Conservation (phyloP, 2,329 filamentous ascomycete species). For the Lachnellula subtilissima region DNA sequence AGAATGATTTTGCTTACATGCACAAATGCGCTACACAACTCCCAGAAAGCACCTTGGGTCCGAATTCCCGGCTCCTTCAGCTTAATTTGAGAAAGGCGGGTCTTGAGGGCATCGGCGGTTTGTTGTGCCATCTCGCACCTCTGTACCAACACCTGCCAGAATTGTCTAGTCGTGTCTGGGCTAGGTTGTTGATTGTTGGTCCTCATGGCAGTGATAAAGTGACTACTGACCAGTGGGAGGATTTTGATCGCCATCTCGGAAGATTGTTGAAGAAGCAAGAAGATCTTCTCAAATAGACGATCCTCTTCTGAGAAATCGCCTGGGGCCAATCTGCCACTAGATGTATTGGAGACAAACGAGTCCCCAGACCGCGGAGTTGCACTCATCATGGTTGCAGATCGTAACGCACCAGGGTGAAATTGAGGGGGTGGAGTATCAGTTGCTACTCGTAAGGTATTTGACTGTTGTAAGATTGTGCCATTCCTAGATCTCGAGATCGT, state of each 20-base stretch:
- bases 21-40: slow-evolving; percentile 70
- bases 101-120: slow-evolving; percentile 68
- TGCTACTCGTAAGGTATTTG: slow-evolving; percentile 44
- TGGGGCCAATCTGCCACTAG: slow-evolving; percentile 29
- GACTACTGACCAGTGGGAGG: slow-evolving; percentile 63
- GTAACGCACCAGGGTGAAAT: slow-evolving; percentile 45
- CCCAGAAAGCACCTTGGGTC: slow-evolving; percentile 57
- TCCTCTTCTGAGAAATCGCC: slow-evolving; percentile 71
- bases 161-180: slow-evolving; percentile 54
- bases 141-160: slow-evolving; percentile 67
- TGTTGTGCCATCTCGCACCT: slow-evolving; percentile 68
- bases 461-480: slow-evolving; percentile 30
- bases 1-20: slow-evolving; percentile 32
- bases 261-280: slow-evolving; percentile 67
- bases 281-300: slow-evolving; percentile 75
- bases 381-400: slow-evolving; percentile 44
- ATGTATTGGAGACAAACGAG: slow-evolving; percentile 54
- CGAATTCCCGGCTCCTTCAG: slow-evolving; percentile 77
- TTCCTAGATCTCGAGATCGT: slow-evolving; percentile 30
- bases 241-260: slow-evolving; percentile 68
- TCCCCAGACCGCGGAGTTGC: slow-evolving; percentile 79
- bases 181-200: slow-evolving; percentile 56
- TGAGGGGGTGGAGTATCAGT: slow-evolving; percentile 49
- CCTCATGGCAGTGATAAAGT: slow-evolving; percentile 61
- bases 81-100: slow-evolving; percentile 72